Conservation (phyloP, 1,284 basidiomycete genomes). For the Microbotryum lychnidis-dioicae region DNA sequence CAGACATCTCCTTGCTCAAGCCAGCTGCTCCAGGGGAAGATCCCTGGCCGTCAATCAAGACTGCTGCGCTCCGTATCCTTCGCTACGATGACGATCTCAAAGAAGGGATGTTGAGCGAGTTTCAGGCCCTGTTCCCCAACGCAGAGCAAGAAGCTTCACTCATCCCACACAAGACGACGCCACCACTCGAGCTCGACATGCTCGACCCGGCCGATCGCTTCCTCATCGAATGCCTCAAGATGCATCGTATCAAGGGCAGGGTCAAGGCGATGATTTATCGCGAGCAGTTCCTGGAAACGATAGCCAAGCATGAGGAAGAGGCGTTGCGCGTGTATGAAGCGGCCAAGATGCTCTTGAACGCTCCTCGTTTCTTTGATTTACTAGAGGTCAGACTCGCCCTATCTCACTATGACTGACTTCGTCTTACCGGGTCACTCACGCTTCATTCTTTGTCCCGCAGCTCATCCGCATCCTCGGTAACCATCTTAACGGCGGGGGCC, state of each 20-base stretch:
- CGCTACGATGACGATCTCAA: constrained; percentile 75
- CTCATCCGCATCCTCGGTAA: constrained; percentile 92
- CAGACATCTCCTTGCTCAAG: constrained; percentile 25
- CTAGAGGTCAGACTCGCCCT: constrained; percentile 54
- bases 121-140: constrained; percentile 75
- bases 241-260: constrained; percentile 80
- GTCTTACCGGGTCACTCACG: not conserved
- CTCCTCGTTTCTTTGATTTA: constrained; percentile 76
- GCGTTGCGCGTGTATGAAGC: constrained; percentile 72
- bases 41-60: constrained; percentile 22
- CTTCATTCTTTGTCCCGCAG: constrained; percentile 42
- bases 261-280: constrained; percentile 92
- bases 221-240: constrained; percentile 94
- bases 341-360: constrained; percentile 63
- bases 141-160: constrained; percentile 90
- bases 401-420: not conserved
- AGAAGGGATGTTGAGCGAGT: constrained; percentile 74
- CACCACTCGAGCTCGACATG: constrained; percentile 74
- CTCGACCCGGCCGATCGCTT: constrained; percentile 91
- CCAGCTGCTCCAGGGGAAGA: constrained; percentile 19
- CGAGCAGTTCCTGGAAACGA: constrained; percentile 69
- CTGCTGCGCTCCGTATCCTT: constrained; percentile 59
- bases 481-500: constrained; percentile 93
- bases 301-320: constrained; percentile 57
- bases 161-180: constrained; percentile 78